Percentiles rank a stretch among this genome's conserved stretches.
These are phyloP conservation scores for Penicillium bialowiezense DNA, from an alignment of 495 filamentous ascomycete species.

Conservation along the genomic window DNA sequence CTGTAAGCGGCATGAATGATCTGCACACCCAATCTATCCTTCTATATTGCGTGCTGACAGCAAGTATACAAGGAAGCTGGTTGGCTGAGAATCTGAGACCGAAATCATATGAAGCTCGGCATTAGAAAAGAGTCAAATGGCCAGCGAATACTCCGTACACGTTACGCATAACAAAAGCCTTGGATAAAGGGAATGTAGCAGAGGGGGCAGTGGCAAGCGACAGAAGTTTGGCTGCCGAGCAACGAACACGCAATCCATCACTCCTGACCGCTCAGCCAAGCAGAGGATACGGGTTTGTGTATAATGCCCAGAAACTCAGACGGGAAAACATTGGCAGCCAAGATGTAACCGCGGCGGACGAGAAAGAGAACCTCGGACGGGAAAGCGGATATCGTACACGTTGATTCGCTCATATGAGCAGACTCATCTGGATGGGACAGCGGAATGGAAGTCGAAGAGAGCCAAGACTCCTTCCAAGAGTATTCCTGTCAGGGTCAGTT, in stretches of 20 bases:
- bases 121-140: neutral
- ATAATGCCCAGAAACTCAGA: neutral
- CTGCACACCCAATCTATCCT: neutral
- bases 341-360: neutral
- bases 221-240: constrained; percentile 4
- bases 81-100: neutral
- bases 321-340: neutral
- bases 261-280: constrained; percentile 10
- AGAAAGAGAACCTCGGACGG: neutral
- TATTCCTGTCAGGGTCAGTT: too few relatives aligned
- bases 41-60: neutral
- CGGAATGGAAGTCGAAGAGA: constrained; percentile 7
- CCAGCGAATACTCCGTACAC: neutral
- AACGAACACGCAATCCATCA: constrained; percentile 5
- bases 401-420: neutral
- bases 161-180: neutral
- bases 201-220: neutral
- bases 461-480: too few relatives aligned
- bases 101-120: neutral
- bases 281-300: constrained; percentile 5
- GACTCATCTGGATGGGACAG: constrained; percentile 9
- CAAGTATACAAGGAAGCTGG: neutral
- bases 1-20: neutral
- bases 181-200: neutral
- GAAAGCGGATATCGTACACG: neutral